Conservation (phyloP, 768 basidiomycete genomes). For the Galerina sulciceps region DNA sequence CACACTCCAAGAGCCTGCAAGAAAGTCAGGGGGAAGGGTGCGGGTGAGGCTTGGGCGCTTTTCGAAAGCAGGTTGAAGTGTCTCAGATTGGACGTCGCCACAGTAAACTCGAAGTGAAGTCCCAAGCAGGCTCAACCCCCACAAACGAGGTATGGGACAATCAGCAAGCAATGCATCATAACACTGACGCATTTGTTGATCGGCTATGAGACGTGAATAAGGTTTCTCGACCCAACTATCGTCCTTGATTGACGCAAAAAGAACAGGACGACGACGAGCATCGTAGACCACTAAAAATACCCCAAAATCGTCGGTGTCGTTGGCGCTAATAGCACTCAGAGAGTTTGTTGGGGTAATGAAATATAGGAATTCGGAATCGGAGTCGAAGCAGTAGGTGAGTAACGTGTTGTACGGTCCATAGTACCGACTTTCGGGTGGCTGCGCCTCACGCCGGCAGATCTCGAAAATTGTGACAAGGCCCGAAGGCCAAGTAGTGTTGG, state of each 20-base stretch:
- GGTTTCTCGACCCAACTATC: constrained; percentile 29
- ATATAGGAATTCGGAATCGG: too few relatives aligned
- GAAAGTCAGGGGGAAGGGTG: constrained; percentile 23
- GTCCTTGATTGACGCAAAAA: constrained; percentile 36
- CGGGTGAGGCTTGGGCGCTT: constrained; percentile 20
- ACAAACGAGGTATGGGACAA: constrained; percentile 32
- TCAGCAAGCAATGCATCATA: constrained; percentile 20
- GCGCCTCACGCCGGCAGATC: too few relatives aligned
- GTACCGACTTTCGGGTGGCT: too few relatives aligned
- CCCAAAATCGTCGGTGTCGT: constrained; percentile 30
- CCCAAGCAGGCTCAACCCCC: constrained; percentile 35
- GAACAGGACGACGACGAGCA: constrained; percentile 31
- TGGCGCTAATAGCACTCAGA: too few relatives aligned
- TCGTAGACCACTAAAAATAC: constrained; percentile 36
- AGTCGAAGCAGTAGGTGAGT: too few relatives aligned
- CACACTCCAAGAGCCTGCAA: constrained; percentile 34
- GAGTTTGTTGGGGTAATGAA: too few relatives aligned
- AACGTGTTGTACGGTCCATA: too few relatives aligned
- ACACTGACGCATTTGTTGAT: constrained; percentile 32
- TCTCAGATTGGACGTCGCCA: constrained; percentile 29
- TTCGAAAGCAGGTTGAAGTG: constrained; percentile 26
- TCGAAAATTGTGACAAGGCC: too few relatives aligned
- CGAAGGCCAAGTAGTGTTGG: too few relatives aligned
- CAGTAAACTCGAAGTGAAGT: constrained; percentile 41
- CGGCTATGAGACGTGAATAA: constrained; percentile 31